Evolutionary conservation across 1,139 yeast species (phyloP).

Genomic region (Lodderomyces parapsilosis): DNA sequence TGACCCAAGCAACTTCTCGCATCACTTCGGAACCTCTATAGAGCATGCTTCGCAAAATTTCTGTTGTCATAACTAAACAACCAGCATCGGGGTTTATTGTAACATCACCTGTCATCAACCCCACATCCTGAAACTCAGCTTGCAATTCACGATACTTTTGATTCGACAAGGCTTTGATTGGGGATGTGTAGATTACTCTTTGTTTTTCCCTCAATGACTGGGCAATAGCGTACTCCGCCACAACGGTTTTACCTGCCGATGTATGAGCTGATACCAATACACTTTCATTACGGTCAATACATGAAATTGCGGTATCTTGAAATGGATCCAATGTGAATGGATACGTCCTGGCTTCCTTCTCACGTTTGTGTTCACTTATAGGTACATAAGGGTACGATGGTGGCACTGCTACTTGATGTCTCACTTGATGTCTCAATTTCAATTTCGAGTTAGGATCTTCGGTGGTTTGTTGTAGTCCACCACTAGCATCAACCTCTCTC

Average conservation of each 20-base stretch:
- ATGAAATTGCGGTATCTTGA: constrained; percentile 93
- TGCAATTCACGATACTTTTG: constrained; percentile 92
- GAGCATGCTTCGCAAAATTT: constrained; percentile 87
- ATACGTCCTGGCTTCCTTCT: constrained; percentile 76
- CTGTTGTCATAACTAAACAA: constrained; percentile 97
- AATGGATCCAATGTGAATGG: constrained; percentile 94
- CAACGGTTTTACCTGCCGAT: constrained; percentile 98
- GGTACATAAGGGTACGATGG: constrained; percentile 87
- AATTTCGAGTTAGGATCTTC: constrained; percentile 52
- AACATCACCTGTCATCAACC: constrained; percentile 97
- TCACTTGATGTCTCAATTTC: constrained; percentile 84
- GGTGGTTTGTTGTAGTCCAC: constrained; percentile 56
- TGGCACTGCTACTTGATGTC: constrained; percentile 97
- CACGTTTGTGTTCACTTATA: constrained; percentile 78
- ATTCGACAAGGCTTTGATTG: constrained; percentile 93
- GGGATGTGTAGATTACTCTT: constrained; percentile 94
- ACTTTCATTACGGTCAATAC: constrained; percentile 92
- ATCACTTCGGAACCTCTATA: constrained; percentile 93
- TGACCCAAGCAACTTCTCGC: constrained; percentile 96
- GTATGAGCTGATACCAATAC: constrained; percentile 98
- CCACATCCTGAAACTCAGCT: constrained; percentile 94
- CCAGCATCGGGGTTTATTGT: constrained; percentile 96
- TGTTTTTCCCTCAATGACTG: constrained; percentile 88
- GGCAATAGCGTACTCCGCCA: constrained; percentile 98
- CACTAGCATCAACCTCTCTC: constrained; percentile 78